These are phyloP conservation scores for Blastomyces emzantsi DNA, from an alignment of 2,329 filamentous ascomycete species.

Conservation along the genomic window DNA sequence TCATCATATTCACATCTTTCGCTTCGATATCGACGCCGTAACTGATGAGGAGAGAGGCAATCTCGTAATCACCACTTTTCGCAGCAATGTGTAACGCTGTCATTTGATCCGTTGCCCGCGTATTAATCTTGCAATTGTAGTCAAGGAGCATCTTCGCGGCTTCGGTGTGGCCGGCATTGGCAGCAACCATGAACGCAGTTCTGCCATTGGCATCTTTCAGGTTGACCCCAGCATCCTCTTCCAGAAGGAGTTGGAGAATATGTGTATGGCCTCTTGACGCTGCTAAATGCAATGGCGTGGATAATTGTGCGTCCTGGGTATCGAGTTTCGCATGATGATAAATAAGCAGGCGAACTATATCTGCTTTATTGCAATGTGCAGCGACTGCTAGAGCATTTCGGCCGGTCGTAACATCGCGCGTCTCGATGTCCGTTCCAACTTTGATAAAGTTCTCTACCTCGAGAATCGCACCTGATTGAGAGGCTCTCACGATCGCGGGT, in stretches of 20 bases:
- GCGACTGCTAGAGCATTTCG: constrained; percentile 33
- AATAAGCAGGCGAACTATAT: constrained; percentile 28
- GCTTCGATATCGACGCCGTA: constrained; percentile 24
- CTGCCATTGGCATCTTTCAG: constrained; percentile 24
- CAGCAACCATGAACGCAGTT: constrained; percentile 31
- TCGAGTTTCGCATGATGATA: constrained; percentile 25
- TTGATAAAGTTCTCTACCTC: constrained; percentile 29
- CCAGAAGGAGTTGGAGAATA: constrained; percentile 27
- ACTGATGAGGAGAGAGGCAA: constrained; percentile 27
- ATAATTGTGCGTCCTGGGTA: constrained; percentile 24
- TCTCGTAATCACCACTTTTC: constrained; percentile 30
- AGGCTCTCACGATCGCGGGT: constrained; percentile 29
- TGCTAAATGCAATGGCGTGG: constrained; percentile 30
- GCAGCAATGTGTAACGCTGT: constrained; percentile 34
- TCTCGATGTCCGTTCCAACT: constrained; percentile 26
- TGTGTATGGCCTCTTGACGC: constrained; percentile 28
- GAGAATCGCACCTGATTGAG: constrained; percentile 27
- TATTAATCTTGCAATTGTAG: constrained; percentile 24
- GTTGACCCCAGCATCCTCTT: constrained; percentile 26
- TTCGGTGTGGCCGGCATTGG: constrained; percentile 28
- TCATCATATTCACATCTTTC: constrained; percentile 23
- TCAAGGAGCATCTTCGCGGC: constrained; percentile 26
- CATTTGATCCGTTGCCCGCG: constrained; percentile 25
- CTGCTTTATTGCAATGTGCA: constrained; percentile 32
- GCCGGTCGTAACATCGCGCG: constrained; percentile 24